Evolutionary conservation across 345 rosid species (phyloP), one percentile per base, ranked within the genome.

Genomic region (Eucalyptus guilfoylei): DNA sequence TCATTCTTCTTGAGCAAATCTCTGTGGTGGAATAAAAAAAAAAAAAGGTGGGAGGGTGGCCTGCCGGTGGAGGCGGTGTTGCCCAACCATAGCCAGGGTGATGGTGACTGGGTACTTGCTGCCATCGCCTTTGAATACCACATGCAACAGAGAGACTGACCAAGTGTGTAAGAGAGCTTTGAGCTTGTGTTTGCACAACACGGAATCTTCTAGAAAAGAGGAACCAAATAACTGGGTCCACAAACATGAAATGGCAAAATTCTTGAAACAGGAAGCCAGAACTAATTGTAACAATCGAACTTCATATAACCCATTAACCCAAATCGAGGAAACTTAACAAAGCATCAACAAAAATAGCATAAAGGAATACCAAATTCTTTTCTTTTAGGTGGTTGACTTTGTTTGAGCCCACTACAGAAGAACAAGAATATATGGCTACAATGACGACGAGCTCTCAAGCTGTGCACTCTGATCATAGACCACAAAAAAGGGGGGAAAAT

Each of bases 401-500:
- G 26, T 72, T 72, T 72, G 45, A 34, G 45, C 81, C 13, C 28
- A 37, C 1, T 19, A 21, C 28, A 19, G 81, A 72, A 37, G 81
- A 10, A 37, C 14, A 37, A 37, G 26, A 34, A 19, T 5, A 5
- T 6, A 1, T 3, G 45, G 81, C 80, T 19, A 37, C 14, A 72
- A 19, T 72, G 81, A 10, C 8, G 4, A 17, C 4, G 4, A 67
- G 6, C 12, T 67, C 45, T 34, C 2, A 2, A 19, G 81, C 44
- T 19, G 81, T 19, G 81, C 80, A 3, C 24, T 69, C 10, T 69
- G 80, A 69, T 69, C 80, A 15, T 34, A 17, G 44, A n/a, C 40
- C 37, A 4, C 5, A 1, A 64, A 4, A n/a, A 19, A 8, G 24
- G 24, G 9, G 4, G 4, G 4, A 8, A 3, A 52, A 30, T 1